Percentiles rank a stretch among this genome's conserved stretches.
Evolutionary conservation across 306 rosid genomes (phyloP).

Genomic region (Geum urbanum): DNA sequence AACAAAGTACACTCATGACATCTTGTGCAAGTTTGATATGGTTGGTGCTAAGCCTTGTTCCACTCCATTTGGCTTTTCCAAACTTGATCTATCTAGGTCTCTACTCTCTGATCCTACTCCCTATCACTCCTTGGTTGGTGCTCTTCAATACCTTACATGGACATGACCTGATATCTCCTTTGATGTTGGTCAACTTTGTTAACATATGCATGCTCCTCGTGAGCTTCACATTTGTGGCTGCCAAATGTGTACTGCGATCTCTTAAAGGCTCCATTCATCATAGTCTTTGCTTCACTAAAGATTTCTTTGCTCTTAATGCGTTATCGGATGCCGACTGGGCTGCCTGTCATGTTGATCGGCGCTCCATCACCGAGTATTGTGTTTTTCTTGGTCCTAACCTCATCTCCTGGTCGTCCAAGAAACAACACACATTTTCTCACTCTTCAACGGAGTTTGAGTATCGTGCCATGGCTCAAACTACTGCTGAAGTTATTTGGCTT

Average conservation of each 20-base stretch:
- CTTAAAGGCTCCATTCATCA: no score
- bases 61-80: no score
- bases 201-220: background rate
- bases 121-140: no score
- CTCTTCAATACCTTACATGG: no score
- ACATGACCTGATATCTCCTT: no score
- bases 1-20: background rate
- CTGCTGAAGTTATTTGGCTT: no score
- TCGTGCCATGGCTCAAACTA: no score
- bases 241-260: background rate
- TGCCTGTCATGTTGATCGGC: background rate
- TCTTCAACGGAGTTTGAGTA: background rate
- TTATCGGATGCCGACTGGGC: background rate
- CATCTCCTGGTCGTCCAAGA: background rate
- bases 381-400: background rate
- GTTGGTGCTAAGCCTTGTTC: no score
- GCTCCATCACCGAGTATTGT: background rate
- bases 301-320: no score
- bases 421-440: background rate
- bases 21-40: background rate
- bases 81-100: background rate
- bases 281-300: no score
- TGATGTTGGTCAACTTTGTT: no score
- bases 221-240: background rate
- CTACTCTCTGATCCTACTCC: no score